Evolutionary conservation across 441 rosid species (phyloP).

Genomic region (Pelargonium cotyledonis): DNA sequence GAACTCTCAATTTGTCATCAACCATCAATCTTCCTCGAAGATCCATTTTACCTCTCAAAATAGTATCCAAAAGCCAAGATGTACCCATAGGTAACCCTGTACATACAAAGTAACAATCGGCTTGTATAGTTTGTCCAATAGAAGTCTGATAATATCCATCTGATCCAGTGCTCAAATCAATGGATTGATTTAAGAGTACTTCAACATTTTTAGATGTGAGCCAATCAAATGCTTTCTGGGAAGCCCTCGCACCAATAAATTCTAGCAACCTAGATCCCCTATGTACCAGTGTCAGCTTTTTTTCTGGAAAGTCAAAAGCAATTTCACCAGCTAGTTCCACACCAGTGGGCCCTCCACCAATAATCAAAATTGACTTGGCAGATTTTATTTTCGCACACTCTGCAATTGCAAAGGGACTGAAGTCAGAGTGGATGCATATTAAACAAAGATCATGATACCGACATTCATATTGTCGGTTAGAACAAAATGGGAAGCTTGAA

Average conservation of each 20-base stretch:
- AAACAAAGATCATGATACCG: neutral
- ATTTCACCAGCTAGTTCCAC: conserved; percentile 87
- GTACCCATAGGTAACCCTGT: conserved; percentile 53
- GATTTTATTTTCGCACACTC: conserved; percentile 69
- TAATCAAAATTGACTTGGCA: conserved; percentile 56
- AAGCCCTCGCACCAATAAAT: conserved; percentile 60
- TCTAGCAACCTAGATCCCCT: conserved; percentile 70
- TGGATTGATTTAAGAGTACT: conserved; percentile 52
- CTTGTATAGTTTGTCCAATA: conserved; percentile 51
- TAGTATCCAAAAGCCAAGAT: conserved; percentile 53
- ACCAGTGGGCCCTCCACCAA: conserved; percentile 90
- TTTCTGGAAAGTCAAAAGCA: conserved; percentile 48
- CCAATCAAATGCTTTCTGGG: conserved; percentile 49
- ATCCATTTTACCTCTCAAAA: conserved; percentile 48
- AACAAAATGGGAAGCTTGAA: neutral
- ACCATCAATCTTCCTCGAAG: conserved; percentile 55
- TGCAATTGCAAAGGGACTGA: conserved; percentile 24
- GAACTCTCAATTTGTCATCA: conserved; percentile 56
- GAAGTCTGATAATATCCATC: conserved; percentile 49
- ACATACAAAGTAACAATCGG: conserved; percentile 71
- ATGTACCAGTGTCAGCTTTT: conserved; percentile 73
- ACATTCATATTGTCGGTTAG: neutral
- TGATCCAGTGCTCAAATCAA: conserved; percentile 39
- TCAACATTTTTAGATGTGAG: conserved; percentile 56
- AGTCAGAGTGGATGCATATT: neutral